Evolutionary conservation across 441 rosid species (phyloP).

Genomic region (Erodium trifolium): DNA sequence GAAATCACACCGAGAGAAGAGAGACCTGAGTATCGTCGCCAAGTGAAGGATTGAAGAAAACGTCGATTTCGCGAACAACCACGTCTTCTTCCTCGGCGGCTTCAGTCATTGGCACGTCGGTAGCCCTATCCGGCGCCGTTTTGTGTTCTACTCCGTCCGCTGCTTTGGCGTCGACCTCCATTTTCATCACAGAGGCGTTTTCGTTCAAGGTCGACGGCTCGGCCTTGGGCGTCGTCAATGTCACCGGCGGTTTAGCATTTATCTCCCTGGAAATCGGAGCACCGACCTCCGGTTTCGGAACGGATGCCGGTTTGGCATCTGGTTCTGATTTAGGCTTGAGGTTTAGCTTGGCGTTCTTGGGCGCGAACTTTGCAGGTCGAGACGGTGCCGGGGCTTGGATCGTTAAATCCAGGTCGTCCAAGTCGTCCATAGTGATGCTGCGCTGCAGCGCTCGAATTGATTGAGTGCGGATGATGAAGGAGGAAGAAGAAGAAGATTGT

Average conservation of each 20-base stretch:
- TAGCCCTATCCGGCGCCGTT: slow-evolving; percentile 16
- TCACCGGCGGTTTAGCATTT: slow-evolving; percentile 25
- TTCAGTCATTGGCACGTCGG: slow-evolving; percentile 29
- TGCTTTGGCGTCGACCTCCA: slow-evolving; percentile 43
- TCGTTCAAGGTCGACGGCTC: slow-evolving; percentile 31
- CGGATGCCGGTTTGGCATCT: slow-evolving; percentile 19
- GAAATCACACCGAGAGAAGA: background rate
- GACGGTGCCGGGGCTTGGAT: slow-evolving; percentile 28
- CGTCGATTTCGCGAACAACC: slow-evolving; percentile 87
- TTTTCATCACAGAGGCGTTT: slow-evolving; percentile 24
- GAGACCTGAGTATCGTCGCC: slow-evolving; percentile 44
- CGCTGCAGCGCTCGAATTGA: too few relatives aligned
- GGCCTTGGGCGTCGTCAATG: slow-evolving; percentile 20
- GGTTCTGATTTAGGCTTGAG: slow-evolving; percentile 29
- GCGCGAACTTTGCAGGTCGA: slow-evolving; percentile 50
- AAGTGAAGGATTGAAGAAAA: slow-evolving; percentile 54
- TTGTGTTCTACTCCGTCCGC: slow-evolving; percentile 21
- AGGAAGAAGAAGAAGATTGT: too few relatives aligned
- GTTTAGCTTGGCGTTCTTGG: slow-evolving; percentile 29
- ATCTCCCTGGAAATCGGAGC: slow-evolving; percentile 17
- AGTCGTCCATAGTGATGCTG: background rate
- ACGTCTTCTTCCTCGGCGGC: slow-evolving; percentile 37
- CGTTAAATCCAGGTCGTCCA: slow-evolving; percentile 29
- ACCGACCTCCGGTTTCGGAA: slow-evolving; percentile 19
- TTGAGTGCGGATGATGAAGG: background rate